phyloP scores from a whole-genome alignment of 768 basidiomycete genomes.

The Phaeotremella skinneri region DNA sequence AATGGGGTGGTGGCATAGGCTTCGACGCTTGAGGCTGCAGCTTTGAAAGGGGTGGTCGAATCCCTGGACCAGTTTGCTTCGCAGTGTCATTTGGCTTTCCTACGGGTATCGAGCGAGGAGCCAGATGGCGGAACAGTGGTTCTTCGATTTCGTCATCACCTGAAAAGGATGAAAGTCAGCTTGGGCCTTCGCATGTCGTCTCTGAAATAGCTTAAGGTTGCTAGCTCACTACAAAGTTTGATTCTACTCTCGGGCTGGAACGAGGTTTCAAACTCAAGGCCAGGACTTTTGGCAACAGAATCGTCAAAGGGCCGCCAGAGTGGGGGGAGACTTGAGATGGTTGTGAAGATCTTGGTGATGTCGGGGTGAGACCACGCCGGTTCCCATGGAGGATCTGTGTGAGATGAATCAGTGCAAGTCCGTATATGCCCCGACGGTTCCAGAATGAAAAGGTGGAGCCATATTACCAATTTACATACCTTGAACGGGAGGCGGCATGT shows the following conservation, averaged over 20 bases:
- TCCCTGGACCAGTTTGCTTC: conserved; percentile 1
- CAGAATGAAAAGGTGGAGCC: neutral
- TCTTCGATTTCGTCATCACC: conserved; percentile 24
- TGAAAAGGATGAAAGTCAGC: conserved; percentile 1
- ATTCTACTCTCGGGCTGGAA: neutral
- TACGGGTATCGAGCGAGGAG: neutral
- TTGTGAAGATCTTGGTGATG: neutral
- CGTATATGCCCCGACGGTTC: neutral
- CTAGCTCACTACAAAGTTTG: neutral
- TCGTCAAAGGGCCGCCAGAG: conserved; percentile 12
- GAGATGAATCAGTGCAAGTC: conserved; percentile 9
- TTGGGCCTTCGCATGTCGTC: conserved; percentile 1
- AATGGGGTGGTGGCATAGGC: neutral
- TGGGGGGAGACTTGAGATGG: conserved; percentile 15
- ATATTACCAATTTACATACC: too few species aligned
- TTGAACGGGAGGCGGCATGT: conserved; percentile 33
- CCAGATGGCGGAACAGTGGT: conserved; percentile 14
- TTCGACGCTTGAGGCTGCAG: neutral
- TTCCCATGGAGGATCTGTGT: conserved; percentile 27
- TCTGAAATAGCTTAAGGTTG: neutral
- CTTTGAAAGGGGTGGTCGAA: neutral
- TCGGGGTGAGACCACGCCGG: conserved; percentile 17
- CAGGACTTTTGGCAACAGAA: neutral
- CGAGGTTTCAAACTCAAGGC: neutral
- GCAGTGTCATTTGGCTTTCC: neutral